Evolutionary conservation across 768 basidiomycete species (phyloP), one percentile per base, ranked within the genome.

Genomic region (Dentipellis sp.): DNA sequence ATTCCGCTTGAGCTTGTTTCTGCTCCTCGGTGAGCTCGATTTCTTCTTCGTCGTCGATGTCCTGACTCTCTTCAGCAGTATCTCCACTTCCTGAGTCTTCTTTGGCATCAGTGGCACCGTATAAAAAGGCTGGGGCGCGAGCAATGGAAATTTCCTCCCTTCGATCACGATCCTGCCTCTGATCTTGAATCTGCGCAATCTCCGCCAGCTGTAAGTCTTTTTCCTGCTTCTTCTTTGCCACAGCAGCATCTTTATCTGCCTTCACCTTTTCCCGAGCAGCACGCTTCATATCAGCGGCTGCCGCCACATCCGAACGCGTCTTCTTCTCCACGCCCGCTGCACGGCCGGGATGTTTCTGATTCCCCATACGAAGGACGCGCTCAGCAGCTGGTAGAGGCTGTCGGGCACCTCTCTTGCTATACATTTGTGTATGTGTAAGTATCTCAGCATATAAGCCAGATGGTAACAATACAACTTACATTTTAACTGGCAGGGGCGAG

Each of bases 11-110:
- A 3, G 29, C 29, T 29, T 29, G 29, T 6, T 29, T 29, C 6
- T 29, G 29, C 6, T 29, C 29, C 29, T 29, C 29, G 29, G 29
- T 29, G 29, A 29, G 29, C 29, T 29, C 29, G 6, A 29, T 6
- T 29, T 29, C 29, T 29, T 29, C 29, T 3, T 29, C 29, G 29
- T 29, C 29, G 29, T 29, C 29, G 29, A 29, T 29, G 29, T 29
- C 29, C 29, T 29, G 75, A 61, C 74, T 80, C 34, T 94, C 88
- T 35, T 95, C 88, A 29, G 78, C 29, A 29, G 29, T 6, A 29
- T 29, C 29, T 29, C 6, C 29, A 29, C 29, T 29, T 29, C 29
- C 29, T 29, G 6, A 29, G 3, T 29, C 29, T 3, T 29, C 29
- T 29, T 29, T 6, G 29, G 29, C 3, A 29, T 29, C 29, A 85